Evolutionary conservation across 2,329 filamentous ascomycete species (phyloP), one percentile per base, ranked within the genome.

Genomic region (Pyricularia sp.): DNA sequence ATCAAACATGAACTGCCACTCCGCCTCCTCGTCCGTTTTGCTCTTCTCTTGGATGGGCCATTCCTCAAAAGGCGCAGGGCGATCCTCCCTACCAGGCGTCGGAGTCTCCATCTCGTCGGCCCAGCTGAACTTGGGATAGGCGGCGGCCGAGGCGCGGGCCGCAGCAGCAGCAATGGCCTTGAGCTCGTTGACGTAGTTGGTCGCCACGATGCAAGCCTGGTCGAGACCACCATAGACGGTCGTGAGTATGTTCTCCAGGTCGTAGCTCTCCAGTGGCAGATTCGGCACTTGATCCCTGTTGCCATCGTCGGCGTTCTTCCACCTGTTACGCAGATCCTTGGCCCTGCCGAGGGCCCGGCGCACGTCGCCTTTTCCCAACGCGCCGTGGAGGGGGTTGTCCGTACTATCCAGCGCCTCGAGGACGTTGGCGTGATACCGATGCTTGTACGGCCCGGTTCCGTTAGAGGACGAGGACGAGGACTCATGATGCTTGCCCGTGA

Each of bases 301-400:
- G 9, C 20, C 61, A 63, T 85, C 82, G 55, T 88, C 86, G 0
- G 85, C 88, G 68, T 88, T 86, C 78, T 92, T 92, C 90, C 90
- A 92, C 11, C 86, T 81, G 72, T 92, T 92, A 1, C 90, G 81
- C 69, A 91, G 82, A 71, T 91, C 88, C 75, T 92, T 92, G 0
- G 90, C 90, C 68, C 86, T 80, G 67, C 82, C 82, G 4, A 93
- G 80, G 68, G 89, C 85, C n/a, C 80, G 78, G 12, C 83, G 81
- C 5, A 88, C 86, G 2, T 84, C 81, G 0, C 85, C 85, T 0
- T 67, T 74, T 0, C 89, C 89, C 1, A 92, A 77, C 0, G 84
- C 81, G 0, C 71, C 74, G 65, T 87, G 80, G 0, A 92, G 79
- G 0, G 88, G 88, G 63, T 86, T 88, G 0, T 76, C 76, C 6